Conservation (phyloP, 2,329 filamentous ascomycete genomes). For the Thelonectria discophora region DNA sequence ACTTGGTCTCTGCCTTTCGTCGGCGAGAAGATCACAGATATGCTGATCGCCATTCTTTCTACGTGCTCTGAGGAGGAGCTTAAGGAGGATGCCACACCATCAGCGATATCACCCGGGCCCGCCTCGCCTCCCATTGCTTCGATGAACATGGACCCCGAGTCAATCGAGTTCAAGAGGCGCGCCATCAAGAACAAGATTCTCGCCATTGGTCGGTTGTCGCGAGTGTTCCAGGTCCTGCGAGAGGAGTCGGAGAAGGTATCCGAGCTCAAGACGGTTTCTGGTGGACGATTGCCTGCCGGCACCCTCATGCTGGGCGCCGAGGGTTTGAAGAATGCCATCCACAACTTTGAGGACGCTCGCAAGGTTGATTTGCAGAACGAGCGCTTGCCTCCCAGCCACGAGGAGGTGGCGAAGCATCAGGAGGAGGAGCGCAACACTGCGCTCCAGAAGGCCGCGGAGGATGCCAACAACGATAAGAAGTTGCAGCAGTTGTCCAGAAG, state of each 20-base stretch:
- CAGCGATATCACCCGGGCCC: conserved; percentile 74
- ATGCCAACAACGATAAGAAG: conserved; percentile 91
- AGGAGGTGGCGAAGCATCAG: conserved; percentile 86
- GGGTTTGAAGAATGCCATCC: conserved; percentile 98
- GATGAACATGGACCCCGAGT: conserved; percentile 75
- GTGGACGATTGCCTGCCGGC: conserved; percentile 89
- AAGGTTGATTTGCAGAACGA: conserved; percentile 99
- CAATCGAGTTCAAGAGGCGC: conserved; percentile 90
- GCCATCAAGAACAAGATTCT: conserved; percentile 99
- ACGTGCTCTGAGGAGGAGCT: conserved; percentile 99
- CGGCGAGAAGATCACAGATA: conserved; percentile 98
- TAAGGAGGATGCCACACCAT: conserved; percentile 78
- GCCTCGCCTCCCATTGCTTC: conserved; percentile 70
- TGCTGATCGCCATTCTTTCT: conserved; percentile 98
- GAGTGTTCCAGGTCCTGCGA: conserved; percentile 97
- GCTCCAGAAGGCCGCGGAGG: conserved; percentile 83
- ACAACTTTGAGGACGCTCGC: conserved; percentile 92
- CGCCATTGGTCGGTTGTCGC: conserved; percentile 93
- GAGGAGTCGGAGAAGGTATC: conserved; percentile 98
- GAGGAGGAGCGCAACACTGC: conserved; percentile 84
- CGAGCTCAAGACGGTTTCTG: conserved; percentile 95
- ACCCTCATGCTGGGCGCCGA: conserved; percentile 98
- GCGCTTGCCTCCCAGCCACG: conserved; percentile 87
- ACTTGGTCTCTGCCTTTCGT: conserved; percentile 99
- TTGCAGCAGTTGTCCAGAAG: conserved; percentile 87